A percentile compares a stretch with the other conserved stretches of the same genome.
These are phyloP conservation scores for Ceratocystis harringtonii DNA, from an alignment of 2,329 filamentous ascomycete genomes.

Conservation along the genomic window DNA sequence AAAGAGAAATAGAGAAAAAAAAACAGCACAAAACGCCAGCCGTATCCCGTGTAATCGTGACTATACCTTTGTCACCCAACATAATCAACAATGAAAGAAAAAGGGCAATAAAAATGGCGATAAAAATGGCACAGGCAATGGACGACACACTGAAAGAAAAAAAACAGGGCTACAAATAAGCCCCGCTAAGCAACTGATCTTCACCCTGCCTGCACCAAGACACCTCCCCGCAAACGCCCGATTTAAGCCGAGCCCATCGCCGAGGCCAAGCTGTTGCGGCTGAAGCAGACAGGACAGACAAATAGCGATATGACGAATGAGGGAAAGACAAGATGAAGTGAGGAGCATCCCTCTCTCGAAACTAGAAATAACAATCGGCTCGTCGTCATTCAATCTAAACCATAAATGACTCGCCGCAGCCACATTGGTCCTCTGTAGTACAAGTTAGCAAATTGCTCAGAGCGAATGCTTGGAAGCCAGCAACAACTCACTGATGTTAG, in stretches of 20 bases:
- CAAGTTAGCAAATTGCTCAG: constrained; percentile 22
- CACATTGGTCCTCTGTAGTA: constrained; percentile 72
- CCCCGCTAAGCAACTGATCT: not conserved
- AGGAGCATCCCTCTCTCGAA: no score
- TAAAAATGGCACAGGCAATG: not conserved
- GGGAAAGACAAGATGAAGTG: no score
- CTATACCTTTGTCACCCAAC: not conserved
- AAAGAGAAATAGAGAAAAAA: not conserved
- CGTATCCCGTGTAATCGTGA: not conserved
- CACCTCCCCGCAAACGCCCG: not conserved
- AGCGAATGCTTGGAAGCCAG: no score
- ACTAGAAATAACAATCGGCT: no score
- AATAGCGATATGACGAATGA: not conserved
- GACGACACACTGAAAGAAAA: not conserved
- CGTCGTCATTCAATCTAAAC: constrained; percentile 30
- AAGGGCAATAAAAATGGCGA: constrained; percentile 2
- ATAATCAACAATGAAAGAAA: not conserved
- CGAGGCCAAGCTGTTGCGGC: not conserved
- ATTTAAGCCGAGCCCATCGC: not conserved
- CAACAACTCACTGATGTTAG: constrained; percentile 78
- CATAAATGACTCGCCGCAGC: constrained; percentile 94
- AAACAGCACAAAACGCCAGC: not conserved
- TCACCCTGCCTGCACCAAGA: not conserved
- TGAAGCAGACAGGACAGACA: not conserved
- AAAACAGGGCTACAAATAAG: not conserved